Evolutionary conservation across 306 rosid genomes (phyloP).

Genomic region (Benincasa hispida): DNA sequence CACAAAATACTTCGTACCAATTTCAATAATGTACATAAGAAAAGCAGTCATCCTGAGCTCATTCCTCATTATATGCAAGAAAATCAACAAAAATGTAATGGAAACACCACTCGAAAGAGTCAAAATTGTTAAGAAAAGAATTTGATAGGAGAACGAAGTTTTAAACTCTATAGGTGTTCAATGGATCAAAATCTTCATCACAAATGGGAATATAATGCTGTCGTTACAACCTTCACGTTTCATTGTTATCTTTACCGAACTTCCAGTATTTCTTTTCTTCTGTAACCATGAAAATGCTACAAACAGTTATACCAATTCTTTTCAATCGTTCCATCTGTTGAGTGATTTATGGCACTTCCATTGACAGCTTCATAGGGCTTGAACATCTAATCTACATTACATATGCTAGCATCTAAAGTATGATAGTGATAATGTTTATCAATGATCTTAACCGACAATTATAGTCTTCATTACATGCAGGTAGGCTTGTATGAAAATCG

Average conservation of each 20-base stretch:
- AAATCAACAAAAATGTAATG: neutral
- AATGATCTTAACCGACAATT: neutral
- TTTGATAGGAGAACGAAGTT: neutral
- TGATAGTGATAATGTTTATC: neutral
- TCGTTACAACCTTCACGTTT: neutral
- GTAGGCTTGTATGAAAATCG: neutral
- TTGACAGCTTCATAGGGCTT: neutral
- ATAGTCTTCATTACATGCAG: neutral
- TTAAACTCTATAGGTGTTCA: neutral
- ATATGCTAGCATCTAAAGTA: neutral
- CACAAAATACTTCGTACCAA: neutral
- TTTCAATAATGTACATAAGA: neutral
- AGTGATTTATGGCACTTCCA: neutral
- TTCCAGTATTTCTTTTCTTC: neutral
- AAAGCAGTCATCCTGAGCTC: neutral
- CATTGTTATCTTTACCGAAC: neutral
- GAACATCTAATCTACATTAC: neutral
- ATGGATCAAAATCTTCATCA: neutral
- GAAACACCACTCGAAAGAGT: neutral
- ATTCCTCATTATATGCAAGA: neutral
- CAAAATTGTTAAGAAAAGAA: neutral
- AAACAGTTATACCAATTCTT: neutral
- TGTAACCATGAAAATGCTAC: neutral
- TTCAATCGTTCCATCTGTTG: neutral
- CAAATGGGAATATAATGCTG: neutral